Percentiles rank a stretch among this genome's conserved stretches.
phyloP scores from a whole-genome alignment of 163 green algal genomes.

The Chlamydomonas reinhardtii region DNA sequence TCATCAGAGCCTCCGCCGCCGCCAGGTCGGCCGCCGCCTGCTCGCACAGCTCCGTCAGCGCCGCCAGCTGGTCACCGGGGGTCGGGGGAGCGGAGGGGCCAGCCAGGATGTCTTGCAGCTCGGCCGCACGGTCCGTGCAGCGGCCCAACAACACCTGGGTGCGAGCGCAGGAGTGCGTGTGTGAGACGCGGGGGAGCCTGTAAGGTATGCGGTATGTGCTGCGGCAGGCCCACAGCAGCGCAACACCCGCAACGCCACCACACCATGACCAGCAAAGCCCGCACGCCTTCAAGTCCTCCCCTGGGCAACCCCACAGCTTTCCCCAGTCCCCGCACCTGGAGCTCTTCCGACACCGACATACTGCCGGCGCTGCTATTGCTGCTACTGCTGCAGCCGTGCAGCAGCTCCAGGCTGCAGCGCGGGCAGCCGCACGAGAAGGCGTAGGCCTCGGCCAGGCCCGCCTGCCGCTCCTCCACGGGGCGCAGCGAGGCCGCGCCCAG shows the following conservation, averaged over 20 bases:
- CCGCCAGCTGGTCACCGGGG: too few species aligned
- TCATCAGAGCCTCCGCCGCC: too few species aligned
- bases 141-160: background rate
- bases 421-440: constrained; percentile 54
- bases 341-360: background rate
- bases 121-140: background rate
- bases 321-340: background rate
- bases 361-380: background rate
- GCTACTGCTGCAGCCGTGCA: background rate
- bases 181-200: too few species aligned
- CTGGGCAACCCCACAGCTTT: background rate
- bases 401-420: constrained; percentile 39
- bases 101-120: background rate
- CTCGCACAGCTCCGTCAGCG: too few species aligned
- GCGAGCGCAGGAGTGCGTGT: too few species aligned
- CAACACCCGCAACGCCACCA: too few species aligned
- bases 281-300: too few species aligned
- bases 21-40: too few species aligned
- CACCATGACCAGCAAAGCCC: too few species aligned
- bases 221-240: too few species aligned
- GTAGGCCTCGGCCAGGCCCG: constrained; percentile 34
- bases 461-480: constrained; percentile 33
- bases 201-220: too few species aligned
- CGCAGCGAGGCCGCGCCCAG: constrained; percentile 44
- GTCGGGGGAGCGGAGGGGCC: too few species aligned